Evolutionary conservation across 352 stramenopile species (phyloP).

Genomic region (Pythium grandisporangium): DNA sequence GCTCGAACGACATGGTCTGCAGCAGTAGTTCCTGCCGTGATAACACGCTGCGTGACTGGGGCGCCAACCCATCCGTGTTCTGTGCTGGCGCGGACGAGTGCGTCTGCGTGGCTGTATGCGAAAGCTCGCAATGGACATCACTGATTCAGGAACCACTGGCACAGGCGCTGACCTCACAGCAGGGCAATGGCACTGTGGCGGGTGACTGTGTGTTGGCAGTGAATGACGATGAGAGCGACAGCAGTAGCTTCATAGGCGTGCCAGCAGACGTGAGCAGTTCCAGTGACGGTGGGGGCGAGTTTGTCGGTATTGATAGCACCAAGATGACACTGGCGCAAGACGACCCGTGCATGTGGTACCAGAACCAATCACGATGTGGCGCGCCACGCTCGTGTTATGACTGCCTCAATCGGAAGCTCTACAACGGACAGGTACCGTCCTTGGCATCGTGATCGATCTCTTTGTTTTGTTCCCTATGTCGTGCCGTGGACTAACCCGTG

Average conservation of each 20-base stretch:
- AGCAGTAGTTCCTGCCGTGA: constrained; percentile 21
- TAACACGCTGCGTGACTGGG: constrained; percentile 20
- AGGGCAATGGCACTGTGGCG: constrained; percentile 3
- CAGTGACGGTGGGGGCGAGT: not conserved
- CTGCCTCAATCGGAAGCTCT: constrained; percentile 36
- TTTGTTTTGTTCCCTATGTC: no score
- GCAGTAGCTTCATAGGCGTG: no score
- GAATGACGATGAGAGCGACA: constrained; percentile 6
- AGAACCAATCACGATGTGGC: constrained; percentile 42
- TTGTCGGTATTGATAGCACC: constrained; percentile 4
- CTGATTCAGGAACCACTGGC: constrained; percentile 25
- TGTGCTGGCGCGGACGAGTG: constrained; percentile 27
- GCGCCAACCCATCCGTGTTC: constrained; percentile 35
- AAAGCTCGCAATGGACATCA: constrained; percentile 26
- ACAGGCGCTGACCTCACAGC: constrained; percentile 10
- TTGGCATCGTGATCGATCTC: no score
- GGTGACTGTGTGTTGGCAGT: constrained; percentile 4
- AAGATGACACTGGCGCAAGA: constrained; percentile 28
- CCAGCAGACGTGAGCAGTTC: not conserved
- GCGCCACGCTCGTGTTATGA: constrained; percentile 40
- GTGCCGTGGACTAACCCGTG: no score
- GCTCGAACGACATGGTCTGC: constrained; percentile 23
- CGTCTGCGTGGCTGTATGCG: constrained; percentile 46
- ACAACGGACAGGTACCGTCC: constrained; percentile 15
- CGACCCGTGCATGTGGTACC: constrained; percentile 53